Evolutionary conservation across 1,139 yeast species (phyloP).

Genomic region (Martiniozyma asiatica): DNA sequence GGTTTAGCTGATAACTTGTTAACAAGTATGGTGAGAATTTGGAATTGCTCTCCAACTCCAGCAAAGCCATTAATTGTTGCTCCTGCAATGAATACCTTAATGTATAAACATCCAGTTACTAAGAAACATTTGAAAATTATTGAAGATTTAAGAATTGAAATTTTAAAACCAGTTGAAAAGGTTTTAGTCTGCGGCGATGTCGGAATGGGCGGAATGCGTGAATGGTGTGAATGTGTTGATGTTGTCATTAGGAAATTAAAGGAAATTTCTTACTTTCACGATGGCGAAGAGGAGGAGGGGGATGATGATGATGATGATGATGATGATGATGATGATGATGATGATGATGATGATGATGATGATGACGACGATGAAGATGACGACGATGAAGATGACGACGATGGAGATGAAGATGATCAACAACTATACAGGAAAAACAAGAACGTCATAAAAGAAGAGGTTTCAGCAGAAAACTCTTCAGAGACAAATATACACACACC

Average conservation of each 20-base stretch:
- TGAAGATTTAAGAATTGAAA: slow-evolving; percentile 63
- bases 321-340: slow-evolving; percentile 13
- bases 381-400: too few species aligned
- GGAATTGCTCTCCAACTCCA: too few species aligned
- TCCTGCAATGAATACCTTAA: slow-evolving; percentile 95
- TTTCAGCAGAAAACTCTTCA: too few species aligned
- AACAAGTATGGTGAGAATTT: slow-evolving; percentile 75
- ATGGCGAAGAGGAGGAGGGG: slow-evolving; percentile 6
- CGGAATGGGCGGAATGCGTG: slow-evolving; percentile 98
- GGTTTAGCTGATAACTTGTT: slow-evolving; percentile 85
- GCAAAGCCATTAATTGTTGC: slow-evolving; percentile 77
- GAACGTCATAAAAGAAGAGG: too few species aligned
- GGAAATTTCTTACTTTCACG: slow-evolving; percentile 20
- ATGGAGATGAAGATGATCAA: too few species aligned
- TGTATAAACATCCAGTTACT: slow-evolving; percentile 92
- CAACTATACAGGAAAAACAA: too few species aligned
- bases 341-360: too few species aligned
- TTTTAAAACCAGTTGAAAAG: slow-evolving; percentile 86
- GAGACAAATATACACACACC: too few species aligned
- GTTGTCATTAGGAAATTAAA: slow-evolving; percentile 45
- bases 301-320: slow-evolving; percentile 12
- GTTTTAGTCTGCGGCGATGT: slow-evolving; percentile 92
- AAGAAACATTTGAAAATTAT: slow-evolving; percentile 63
- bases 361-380: too few species aligned
- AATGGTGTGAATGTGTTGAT: slow-evolving; percentile 89